Evolutionary conservation across 768 basidiomycete species (phyloP).

Genomic region (Boletales sp.): DNA sequence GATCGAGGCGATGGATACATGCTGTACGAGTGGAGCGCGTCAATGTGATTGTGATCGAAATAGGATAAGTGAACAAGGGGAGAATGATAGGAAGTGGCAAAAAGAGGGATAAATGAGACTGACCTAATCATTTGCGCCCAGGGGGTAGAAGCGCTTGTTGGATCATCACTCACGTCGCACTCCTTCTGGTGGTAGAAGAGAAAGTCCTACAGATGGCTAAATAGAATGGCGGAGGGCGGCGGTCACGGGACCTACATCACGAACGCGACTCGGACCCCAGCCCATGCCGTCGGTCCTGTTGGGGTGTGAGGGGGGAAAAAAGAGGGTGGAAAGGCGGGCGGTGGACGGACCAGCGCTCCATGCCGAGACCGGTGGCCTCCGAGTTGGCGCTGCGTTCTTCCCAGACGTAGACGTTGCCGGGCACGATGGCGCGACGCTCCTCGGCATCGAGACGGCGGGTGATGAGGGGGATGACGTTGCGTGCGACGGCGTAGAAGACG

Average conservation of each 20-base stretch:
- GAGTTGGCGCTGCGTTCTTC: slow-evolving; percentile 83
- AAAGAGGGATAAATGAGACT: slow-evolving; percentile 19
- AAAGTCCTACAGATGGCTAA: slow-evolving; percentile 40
- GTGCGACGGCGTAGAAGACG: slow-evolving; percentile 76
- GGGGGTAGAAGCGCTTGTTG: slow-evolving; percentile 52
- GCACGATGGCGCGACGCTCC: slow-evolving; percentile 66
- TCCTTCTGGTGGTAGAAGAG: slow-evolving; percentile 55
- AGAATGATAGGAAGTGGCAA: slow-evolving; percentile 4
- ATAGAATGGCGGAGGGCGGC: not conserved
- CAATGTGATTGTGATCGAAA: slow-evolving; percentile 18
- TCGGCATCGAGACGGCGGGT: slow-evolving; percentile 80
- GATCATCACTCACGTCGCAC: slow-evolving; percentile 38
- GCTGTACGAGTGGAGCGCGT: slow-evolving; percentile 20
- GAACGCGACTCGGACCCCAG: slow-evolving; percentile 79
- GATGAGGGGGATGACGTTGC: slow-evolving; percentile 66
- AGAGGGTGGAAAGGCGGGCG: not conserved
- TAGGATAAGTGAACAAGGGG: slow-evolving; percentile 33
- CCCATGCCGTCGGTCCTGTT: slow-evolving; percentile 65
- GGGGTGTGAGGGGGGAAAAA: not conserved
- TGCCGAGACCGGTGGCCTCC: slow-evolving; percentile 78
- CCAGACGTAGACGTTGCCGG: slow-evolving; percentile 86
- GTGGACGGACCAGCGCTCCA: slow-evolving; percentile 69
- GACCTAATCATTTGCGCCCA: slow-evolving; percentile 76
- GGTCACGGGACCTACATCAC: slow-evolving; percentile 33
- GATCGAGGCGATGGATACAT: slow-evolving; percentile 40